Percentiles rank a stretch among this genome's conserved stretches.
Conservation (phyloP, 441 rosid species). For the Brassica balearica region DNA sequence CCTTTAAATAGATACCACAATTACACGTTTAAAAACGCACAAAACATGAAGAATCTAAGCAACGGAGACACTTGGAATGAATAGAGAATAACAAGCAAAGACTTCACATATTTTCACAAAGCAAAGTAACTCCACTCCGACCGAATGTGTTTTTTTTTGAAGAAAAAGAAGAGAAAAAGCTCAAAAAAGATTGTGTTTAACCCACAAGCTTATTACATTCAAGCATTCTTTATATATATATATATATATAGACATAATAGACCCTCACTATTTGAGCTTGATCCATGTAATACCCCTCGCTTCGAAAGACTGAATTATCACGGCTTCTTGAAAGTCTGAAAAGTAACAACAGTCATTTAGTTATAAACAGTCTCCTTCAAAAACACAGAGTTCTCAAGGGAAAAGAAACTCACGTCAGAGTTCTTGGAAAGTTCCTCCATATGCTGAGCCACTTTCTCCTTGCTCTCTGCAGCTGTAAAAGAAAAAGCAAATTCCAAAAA, state of each 20-base stretch:
- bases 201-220: conserved; percentile 15
- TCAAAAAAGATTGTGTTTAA: neutral
- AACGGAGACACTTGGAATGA: neutral
- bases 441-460: conserved; percentile 68
- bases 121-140: too few relatives aligned
- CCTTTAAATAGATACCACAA: neutral
- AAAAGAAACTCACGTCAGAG: conserved; percentile 49
- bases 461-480: conserved; percentile 67
- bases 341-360: neutral
- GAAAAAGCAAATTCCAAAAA: neutral
- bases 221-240: neutral
- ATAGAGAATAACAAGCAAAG: neutral
- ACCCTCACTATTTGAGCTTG: conserved; percentile 12
- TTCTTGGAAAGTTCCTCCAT: conserved; percentile 71
- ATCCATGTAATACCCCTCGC: neutral
- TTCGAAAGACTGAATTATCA: conserved; percentile 13
- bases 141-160: too few relatives aligned
- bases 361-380: neutral
- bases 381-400: neutral
- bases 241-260: neutral
- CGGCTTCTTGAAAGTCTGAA: conserved; percentile 58
- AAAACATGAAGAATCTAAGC: neutral
- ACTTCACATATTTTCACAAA: neutral
- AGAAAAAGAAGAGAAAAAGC: neutral
- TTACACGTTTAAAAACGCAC: neutral